Evolutionary conservation across 805 yeast genomes (phyloP), one percentile per base, ranked within the genome.

Genomic region (Zygosaccharomyces pseudorouxii): DNA sequence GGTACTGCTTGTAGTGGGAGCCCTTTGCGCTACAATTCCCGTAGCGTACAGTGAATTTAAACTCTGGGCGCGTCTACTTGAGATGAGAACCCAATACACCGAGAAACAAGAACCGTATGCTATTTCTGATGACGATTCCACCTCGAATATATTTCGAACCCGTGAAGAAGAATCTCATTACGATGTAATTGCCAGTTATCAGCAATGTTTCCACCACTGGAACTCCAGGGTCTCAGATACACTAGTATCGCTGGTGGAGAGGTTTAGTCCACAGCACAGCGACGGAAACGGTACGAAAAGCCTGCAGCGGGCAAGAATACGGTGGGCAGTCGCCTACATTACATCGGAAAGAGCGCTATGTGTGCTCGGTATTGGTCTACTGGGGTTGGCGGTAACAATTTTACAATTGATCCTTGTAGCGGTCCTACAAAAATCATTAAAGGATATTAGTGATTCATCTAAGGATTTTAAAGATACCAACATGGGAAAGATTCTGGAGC

Each of bases 311-410:
- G 50, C 55, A 2, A 62, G 68, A 37, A 49, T 67, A 1, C 63
- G 63, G 23, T 74, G 76, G 76, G 45, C 71, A 2, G 50, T 64
- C 2, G 56, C 72, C 2, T 74, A 83, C 60, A 54, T 75, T n/a
- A 62, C 79, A 2, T 77, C 89, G 1, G 67, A 74, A 2, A 72
- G 78, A 10, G 77, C 90, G 0, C 48, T 76, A 1, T 56, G 75
- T 0, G 57, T 82, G 0, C 59, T 87, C 1, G 63, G 76, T 1
- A 53, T 87, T 0, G 86, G 84, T 0, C 4, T 82, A 0, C 67
- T 77, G 12, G 93, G 93, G 0, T 46, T 85, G 0, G 10, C 78
- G 0, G 64, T 80, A 1, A 77, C 82, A 14, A 45, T 74, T 1
- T 59, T 82, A 1, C 95, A 89, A 63, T 73, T 65, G 25, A 57